These are phyloP conservation scores for Scheffersomyces amazonensis DNA, from an alignment of 805 yeast species.

Conservation along the genomic window DNA sequence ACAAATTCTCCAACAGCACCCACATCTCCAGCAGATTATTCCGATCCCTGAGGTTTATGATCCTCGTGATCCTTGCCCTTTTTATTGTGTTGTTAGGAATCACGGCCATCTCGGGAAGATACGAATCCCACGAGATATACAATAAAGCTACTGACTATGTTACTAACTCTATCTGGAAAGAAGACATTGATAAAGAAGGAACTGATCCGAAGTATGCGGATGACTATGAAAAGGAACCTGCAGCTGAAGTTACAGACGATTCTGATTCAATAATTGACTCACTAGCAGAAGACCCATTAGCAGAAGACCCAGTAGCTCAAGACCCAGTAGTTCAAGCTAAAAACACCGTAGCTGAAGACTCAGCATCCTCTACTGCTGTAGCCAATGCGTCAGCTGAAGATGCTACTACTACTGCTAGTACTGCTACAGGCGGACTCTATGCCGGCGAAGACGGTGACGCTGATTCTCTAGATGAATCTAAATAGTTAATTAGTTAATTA, in stretches of 20 bases:
- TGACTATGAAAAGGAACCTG: conserved; percentile 3
- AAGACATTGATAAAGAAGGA: neutral
- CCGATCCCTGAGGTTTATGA: conserved; percentile 28
- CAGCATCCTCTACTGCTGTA: neutral
- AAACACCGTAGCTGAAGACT: neutral
- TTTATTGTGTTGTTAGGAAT: conserved; percentile 23
- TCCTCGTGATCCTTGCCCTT: conserved; percentile 17
- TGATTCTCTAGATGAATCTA: conserved; percentile 7
- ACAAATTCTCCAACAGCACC: conserved; percentile 26
- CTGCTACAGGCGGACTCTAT: neutral
- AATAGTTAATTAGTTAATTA: no score
- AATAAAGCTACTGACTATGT: neutral
- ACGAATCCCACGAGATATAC: neutral
- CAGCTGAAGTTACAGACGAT: conserved; percentile 2
- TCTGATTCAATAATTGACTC: neutral
- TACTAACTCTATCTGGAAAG: no score
- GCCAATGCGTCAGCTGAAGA: neutral
- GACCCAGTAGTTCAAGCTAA: conserved; percentile 1
- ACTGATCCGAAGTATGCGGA: no score
- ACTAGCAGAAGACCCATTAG: neutral
- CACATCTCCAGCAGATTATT: conserved; percentile 26
- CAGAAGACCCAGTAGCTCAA: conserved; percentile 1
- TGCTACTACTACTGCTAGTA: neutral
- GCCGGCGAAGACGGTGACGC: neutral
- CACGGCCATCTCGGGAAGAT: conserved; percentile 21